phyloP scores from a whole-genome alignment of 192 early-diverging fungal species.

The Gryganskiella cystojenkinii region DNA sequence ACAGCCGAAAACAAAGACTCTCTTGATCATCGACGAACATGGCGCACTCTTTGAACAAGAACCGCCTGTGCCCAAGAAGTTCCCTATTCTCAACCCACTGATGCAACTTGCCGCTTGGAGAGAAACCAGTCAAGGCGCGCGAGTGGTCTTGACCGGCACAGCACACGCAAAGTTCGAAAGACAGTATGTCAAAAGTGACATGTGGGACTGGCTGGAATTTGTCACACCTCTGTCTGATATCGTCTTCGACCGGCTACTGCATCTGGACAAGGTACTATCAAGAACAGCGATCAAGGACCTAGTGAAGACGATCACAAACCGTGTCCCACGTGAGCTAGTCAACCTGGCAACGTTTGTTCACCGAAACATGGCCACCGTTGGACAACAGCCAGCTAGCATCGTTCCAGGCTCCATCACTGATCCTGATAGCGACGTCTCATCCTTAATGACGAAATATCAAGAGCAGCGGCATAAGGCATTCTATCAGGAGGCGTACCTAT shows the following conservation, averaged over 20 bases:
- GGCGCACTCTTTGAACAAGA: constrained; percentile 34
- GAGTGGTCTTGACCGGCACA: constrained; percentile 28
- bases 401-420: not conserved
- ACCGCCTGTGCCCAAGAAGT: constrained; percentile 18
- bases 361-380: not conserved
- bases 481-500: not conserved
- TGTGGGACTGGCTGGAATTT: constrained; percentile 14
- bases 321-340: constrained; percentile 33
- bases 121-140: constrained; percentile 7
- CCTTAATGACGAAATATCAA: not conserved
- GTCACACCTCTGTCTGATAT: constrained; percentile 24
- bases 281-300: constrained; percentile 12
- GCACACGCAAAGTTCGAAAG: constrained; percentile 23
- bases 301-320: constrained; percentile 33
- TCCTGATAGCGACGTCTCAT: not conserved
- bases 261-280: constrained; percentile 10
- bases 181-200: constrained; percentile 23
- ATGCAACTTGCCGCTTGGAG: constrained; percentile 37
- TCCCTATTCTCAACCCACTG: constrained; percentile 21
- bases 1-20: constrained; percentile 13
- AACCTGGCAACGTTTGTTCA: constrained; percentile 10
- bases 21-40: constrained; percentile 43
- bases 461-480: not conserved
- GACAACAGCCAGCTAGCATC: constrained; percentile 5
- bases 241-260: constrained; percentile 19